phyloP scores from a whole-genome alignment of 768 basidiomycete genomes.

The Leccinum aurantiacum region DNA sequence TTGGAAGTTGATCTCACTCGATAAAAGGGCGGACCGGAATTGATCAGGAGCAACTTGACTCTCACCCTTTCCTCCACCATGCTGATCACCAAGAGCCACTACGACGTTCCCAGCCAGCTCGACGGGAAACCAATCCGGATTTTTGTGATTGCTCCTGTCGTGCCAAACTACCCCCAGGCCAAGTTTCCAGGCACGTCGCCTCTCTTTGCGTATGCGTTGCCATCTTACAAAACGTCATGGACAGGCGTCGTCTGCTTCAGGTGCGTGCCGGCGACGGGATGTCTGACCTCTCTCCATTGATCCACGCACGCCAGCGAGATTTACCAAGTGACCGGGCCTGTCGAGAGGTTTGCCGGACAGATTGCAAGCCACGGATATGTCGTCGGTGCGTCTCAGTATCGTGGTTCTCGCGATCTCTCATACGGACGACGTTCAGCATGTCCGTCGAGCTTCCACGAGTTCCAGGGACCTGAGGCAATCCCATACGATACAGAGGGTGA shows the following conservation, averaged over 20 bases:
- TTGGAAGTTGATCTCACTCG: neutral
- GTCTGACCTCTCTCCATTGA: neutral
- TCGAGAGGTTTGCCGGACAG: slow-evolving; percentile 85
- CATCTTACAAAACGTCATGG: neutral
- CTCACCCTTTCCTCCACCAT: slow-evolving; percentile 40
- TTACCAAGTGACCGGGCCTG: slow-evolving; percentile 94
- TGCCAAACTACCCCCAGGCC: slow-evolving; percentile 84
- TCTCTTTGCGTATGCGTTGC: neutral
- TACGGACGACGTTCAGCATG: slow-evolving; percentile 49
- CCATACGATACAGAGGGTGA: slow-evolving; percentile 84
- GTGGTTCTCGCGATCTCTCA: slow-evolving; percentile 2
- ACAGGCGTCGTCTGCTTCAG: slow-evolving; percentile 82
- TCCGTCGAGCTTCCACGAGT: slow-evolving; percentile 89
- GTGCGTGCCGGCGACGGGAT: slow-evolving; percentile 32
- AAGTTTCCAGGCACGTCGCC: slow-evolving; percentile 74
- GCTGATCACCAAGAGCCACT: slow-evolving; percentile 78
- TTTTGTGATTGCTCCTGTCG: slow-evolving; percentile 75
- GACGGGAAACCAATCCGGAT: slow-evolving; percentile 73
- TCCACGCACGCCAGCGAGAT: slow-evolving; percentile 66
- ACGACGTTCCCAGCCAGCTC: slow-evolving; percentile 74
- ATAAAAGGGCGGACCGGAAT: neutral
- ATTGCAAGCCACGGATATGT: slow-evolving; percentile 86
- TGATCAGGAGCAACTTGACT: neutral
- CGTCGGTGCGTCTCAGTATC: slow-evolving; percentile 53
- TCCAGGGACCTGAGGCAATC: slow-evolving; percentile 83